Evolutionary conservation across 2,329 filamentous ascomycete genomes (phyloP).

Genomic region (Hymenoscyphus fraxineus): DNA sequence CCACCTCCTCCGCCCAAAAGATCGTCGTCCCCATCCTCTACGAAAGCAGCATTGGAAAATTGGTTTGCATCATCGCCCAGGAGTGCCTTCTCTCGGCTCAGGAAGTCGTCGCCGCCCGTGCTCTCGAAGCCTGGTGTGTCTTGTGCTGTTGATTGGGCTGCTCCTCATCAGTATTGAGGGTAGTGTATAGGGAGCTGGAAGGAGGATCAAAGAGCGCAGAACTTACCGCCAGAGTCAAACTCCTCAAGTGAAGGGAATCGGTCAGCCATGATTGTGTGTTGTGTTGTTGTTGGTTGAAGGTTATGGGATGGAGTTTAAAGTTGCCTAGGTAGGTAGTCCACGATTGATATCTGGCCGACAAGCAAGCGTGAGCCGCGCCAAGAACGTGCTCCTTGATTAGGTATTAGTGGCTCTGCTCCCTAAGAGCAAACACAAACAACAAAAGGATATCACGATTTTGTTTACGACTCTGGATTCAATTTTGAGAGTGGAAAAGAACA

Average conservation of each 20-base stretch:
- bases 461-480: too few relatives aligned
- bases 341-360: slow-evolving; percentile 8
- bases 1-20: slow-evolving; percentile 66
- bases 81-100: slow-evolving; percentile 80
- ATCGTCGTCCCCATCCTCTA: slow-evolving; percentile 63
- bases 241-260: slow-evolving; percentile 59
- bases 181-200: background rate
- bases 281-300: slow-evolving; percentile 10
- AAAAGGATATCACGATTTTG: too few relatives aligned
- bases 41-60: slow-evolving; percentile 67
- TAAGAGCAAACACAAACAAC: too few relatives aligned
- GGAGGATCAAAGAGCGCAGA: background rate
- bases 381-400: background rate
- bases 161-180: slow-evolving; percentile 18
- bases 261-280: slow-evolving; percentile 49
- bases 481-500: too few relatives aligned
- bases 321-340: slow-evolving; percentile 5
- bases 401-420: background rate
- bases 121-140: slow-evolving; percentile 47
- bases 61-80: slow-evolving; percentile 92
- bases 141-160: slow-evolving; percentile 64
- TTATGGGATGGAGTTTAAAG: slow-evolving; percentile 10
- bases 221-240: slow-evolving; percentile 49
- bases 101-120: slow-evolving; percentile 73
- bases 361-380: background rate